phyloP scores from a whole-genome alignment of 352 stramenopile genomes.

The Pythium utonaiense region DNA sequence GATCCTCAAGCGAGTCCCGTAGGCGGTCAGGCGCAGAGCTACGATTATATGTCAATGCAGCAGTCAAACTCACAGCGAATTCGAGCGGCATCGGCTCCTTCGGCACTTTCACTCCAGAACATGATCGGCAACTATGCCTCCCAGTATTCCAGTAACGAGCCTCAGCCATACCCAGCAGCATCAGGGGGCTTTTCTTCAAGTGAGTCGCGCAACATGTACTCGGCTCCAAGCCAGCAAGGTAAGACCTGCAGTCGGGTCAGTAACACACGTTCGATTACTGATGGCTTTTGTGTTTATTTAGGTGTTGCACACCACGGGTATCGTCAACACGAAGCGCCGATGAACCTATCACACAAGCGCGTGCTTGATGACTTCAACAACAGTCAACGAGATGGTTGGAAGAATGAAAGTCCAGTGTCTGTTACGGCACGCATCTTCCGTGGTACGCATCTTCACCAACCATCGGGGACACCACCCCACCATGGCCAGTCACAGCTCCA shows the following conservation, averaged over 20 bases:
- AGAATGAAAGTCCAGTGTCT: conserved; percentile 28
- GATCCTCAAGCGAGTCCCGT: neutral
- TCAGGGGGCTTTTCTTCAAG: conserved; percentile 17
- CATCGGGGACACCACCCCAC: conserved; percentile 32
- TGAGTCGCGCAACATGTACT: conserved; percentile 20
- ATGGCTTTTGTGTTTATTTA: neutral
- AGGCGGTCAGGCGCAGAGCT: conserved; percentile 9
- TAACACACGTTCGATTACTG: too few species aligned
- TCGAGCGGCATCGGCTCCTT: conserved; percentile 23
- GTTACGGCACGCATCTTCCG: conserved; percentile 26
- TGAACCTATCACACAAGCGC: conserved; percentile 28
- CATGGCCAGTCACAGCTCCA: conserved; percentile 20
- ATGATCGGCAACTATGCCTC: conserved; percentile 23
- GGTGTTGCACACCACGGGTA: conserved; percentile 5
- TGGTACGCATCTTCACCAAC: conserved; percentile 25
- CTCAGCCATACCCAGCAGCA: conserved; percentile 11
- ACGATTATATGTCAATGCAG: conserved; percentile 19
- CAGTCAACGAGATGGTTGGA: conserved; percentile 22
- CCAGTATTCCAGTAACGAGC: conserved; percentile 20
- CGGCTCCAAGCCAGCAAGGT: conserved; percentile 14
- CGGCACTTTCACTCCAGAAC: conserved; percentile 23
- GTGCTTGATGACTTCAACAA: conserved; percentile 26
- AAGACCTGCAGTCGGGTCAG: neutral
- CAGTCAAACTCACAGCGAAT: conserved; percentile 17
- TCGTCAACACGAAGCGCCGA: conserved; percentile 17